Evolutionary conservation across 1,139 yeast genomes (phyloP).

Genomic region (Groenewaldozyma sp.): DNA sequence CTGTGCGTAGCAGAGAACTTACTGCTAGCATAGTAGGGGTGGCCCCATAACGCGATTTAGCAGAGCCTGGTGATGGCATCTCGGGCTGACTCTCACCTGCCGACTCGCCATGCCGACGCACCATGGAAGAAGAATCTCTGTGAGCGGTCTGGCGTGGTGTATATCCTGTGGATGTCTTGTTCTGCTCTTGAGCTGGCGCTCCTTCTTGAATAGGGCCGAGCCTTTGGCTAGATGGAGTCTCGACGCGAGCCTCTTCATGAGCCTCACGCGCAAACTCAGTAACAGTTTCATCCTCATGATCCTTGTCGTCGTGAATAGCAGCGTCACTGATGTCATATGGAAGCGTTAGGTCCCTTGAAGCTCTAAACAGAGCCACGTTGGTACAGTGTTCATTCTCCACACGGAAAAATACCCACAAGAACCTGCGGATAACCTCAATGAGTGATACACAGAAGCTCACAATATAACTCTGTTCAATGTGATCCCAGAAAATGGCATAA

Average conservation of each 20-base stretch:
- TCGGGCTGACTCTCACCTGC: too few species aligned
- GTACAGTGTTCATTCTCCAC: constrained; percentile 95
- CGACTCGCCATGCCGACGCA: constrained; percentile 5
- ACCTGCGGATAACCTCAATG: constrained; percentile 73
- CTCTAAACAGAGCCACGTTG: constrained; percentile 74
- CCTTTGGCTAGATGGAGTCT: neutral
- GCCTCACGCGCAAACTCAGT: constrained; percentile 8
- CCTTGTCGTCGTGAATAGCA: constrained; percentile 1
- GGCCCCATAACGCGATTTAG: constrained; percentile 15
- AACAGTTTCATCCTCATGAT: constrained; percentile 7
- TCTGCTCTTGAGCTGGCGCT: neutral
- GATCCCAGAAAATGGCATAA: constrained; percentile 57
- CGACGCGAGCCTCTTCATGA: constrained; percentile 1
- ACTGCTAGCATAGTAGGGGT: constrained; percentile 39
- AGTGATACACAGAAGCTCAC: constrained; percentile 77
- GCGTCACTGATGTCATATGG: constrained; percentile 44
- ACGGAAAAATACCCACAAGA: constrained; percentile 83
- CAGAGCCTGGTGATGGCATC: neutral
- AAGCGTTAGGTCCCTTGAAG: constrained; percentile 75
- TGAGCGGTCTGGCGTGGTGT: neutral
- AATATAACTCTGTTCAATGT: constrained; percentile 84
- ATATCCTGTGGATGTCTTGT: neutral
- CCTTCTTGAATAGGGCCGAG: neutral
- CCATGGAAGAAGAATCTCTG: constrained; percentile 1
- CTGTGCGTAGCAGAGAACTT: constrained; percentile 58